Evolutionary conservation across 2,329 filamentous ascomycete genomes (phyloP), one percentile per base, ranked within the genome.

Genomic region (Fusarium brevicatenulatum): DNA sequence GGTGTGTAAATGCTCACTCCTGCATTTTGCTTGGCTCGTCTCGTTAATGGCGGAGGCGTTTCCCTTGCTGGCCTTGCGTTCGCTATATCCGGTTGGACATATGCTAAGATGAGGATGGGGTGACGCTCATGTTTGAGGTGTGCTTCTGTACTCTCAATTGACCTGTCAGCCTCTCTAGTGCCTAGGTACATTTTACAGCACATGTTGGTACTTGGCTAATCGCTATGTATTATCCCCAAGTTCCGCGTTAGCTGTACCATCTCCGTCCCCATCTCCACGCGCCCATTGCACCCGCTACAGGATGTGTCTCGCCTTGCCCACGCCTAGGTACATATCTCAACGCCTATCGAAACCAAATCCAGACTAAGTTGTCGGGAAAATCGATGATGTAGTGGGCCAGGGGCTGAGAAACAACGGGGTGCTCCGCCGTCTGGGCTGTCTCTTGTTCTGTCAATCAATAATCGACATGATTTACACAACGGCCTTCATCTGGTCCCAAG

Each of bases 361-460:
- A 60, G 43, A 32, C 62, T 52, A 66, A 63, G 53, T 46, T 39
- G 25, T 58, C 36, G 50, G 55, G 21, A 19, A 59, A 70, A 60
- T 77, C 73, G 68, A 77, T 76, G 74, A 77, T 77, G 76, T 68
- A 74, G 76, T 68, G 74, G 64, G 63, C 57, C 76, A 75, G 70
- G 75, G 72, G 67, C 72, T 56, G 44, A 66, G 63, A 75, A 76
- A 74, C 65, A 69, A 70, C 67, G 47, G 75, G 59, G 68, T 47
- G 68, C 58, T 67, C 72, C 55, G 52, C 40, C 63, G 52, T 54
- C 32, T 30, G 23, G 50, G 50, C 34, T 54, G 25, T 54, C 34
- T 52, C 49, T 40, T 40, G 50, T 73, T 73, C 52, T 62, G n/a
- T 67, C 44, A 47, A 60, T 60, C 49, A 56, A 53, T 56, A 52